These are phyloP conservation scores for Hypomyces perniciosus DNA, from an alignment of 2,329 filamentous ascomycete genomes.

Conservation along the genomic window DNA sequence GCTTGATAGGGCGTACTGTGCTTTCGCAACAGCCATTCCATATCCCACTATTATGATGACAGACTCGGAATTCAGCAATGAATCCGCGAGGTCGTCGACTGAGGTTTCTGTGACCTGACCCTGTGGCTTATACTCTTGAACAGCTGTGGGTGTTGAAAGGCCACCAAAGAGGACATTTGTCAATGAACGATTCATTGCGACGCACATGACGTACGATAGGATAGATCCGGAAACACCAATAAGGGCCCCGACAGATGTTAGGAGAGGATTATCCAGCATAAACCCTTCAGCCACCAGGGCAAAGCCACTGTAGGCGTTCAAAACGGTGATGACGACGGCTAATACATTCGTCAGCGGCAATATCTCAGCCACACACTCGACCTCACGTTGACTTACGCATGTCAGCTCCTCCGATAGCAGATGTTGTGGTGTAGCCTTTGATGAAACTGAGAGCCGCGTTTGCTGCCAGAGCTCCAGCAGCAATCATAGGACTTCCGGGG, in stretches of 20 bases:
- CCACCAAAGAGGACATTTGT: conserved; percentile 86
- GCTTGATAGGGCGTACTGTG: conserved; percentile 83
- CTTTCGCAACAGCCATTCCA: conserved; percentile 91
- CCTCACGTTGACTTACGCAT: conserved; percentile 53
- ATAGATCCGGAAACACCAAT: conserved; percentile 88
- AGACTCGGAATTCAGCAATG: conserved; percentile 67
- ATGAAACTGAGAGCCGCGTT: conserved; percentile 74
- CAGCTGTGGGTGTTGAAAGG: conserved; percentile 48
- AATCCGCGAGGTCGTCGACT: conserved; percentile 74
- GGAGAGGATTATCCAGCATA: conserved; percentile 81
- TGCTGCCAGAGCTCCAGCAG: conserved; percentile 68
- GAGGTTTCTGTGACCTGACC: conserved; percentile 72
- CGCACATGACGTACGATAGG: conserved; percentile 79
- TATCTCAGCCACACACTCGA: neutral
- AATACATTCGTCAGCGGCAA: conserved; percentile 12
- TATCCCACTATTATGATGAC: conserved; percentile 90
- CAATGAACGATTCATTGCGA: conserved; percentile 88
- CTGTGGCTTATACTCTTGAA: conserved; percentile 65
- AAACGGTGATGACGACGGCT: conserved; percentile 78
- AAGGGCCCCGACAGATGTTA: conserved; percentile 78
- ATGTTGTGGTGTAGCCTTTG: conserved; percentile 82
- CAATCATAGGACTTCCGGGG: conserved; percentile 70
- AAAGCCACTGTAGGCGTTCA: conserved; percentile 89
- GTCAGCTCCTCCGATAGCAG: conserved; percentile 86
- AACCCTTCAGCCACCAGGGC: conserved; percentile 85